A percentile compares a stretch with the other conserved stretches of the same genome.
Conservation (phyloP, 176 grass and related monocot genomes). For the Alopecurus myosuroides region DNA sequence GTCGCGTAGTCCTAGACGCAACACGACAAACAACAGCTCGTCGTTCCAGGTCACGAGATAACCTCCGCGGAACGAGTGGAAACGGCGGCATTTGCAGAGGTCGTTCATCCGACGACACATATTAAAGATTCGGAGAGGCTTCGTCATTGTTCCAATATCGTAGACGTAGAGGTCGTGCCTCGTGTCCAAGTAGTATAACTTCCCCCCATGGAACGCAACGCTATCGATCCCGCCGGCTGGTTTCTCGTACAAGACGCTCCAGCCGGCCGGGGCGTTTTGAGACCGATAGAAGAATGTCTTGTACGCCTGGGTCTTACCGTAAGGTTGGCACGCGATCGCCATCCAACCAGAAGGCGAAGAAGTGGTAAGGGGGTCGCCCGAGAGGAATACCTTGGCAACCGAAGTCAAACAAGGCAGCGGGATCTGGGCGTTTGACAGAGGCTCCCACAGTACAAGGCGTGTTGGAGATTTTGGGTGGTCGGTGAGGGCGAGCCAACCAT, state of each 20-base stretch:
- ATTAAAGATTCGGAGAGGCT: background rate
- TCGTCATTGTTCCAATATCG: background rate
- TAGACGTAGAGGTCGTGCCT: background rate
- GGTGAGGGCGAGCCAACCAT: background rate
- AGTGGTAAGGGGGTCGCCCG: background rate
- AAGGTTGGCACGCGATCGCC: background rate
- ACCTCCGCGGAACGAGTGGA: background rate
- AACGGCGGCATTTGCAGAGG: background rate
- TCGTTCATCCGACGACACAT: background rate
- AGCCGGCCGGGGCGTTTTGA: background rate
- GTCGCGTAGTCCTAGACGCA: background rate
- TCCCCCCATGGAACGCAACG: background rate
- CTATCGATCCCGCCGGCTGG: background rate
- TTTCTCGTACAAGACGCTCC: background rate
- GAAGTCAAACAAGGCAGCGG: background rate
- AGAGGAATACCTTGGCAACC: background rate
- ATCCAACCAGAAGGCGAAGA: background rate
- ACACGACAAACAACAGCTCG: background rate
- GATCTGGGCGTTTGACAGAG: background rate
- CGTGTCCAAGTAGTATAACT: background rate
- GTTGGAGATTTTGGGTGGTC: background rate
- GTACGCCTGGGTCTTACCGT: background rate
- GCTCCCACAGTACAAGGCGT: background rate
- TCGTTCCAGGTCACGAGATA: background rate
- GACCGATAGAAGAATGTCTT: background rate